Conservation (phyloP, 176 grass and related monocot species). For the Cenchrus americanus region DNA sequence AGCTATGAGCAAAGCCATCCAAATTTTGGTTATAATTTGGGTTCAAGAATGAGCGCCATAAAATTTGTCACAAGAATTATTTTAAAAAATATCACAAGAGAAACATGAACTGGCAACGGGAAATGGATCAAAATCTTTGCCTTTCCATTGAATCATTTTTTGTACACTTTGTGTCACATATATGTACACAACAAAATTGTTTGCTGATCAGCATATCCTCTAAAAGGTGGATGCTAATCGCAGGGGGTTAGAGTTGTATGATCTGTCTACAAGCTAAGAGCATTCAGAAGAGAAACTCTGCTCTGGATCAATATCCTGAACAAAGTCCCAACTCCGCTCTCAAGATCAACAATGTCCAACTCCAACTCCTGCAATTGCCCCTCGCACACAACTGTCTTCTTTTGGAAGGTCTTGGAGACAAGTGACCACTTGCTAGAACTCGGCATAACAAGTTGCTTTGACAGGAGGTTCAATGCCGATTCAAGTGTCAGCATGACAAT, state of each 20-base stretch:
- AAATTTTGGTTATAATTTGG: no score
- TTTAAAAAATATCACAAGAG: no score
- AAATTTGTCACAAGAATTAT: no score
- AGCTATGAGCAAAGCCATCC: no score
- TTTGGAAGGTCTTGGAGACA: slow-evolving; percentile 8
- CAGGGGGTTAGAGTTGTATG: neutral
- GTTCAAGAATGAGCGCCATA: no score
- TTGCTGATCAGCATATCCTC: neutral
- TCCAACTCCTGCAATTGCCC: slow-evolving; percentile 29
- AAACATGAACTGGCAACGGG: neutral
- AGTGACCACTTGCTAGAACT: slow-evolving; percentile 29
- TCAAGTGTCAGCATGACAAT: neutral
- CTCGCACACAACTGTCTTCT: neutral
- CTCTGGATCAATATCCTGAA: slow-evolving; percentile 39
- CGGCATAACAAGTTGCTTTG: neutral
- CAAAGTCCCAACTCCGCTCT: slow-evolving; percentile 28
- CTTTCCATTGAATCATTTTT: slow-evolving; percentile 5
- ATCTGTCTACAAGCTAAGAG: slow-evolving; percentile 41
- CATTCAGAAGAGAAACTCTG: slow-evolving; percentile 46
- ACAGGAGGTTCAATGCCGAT: slow-evolving; percentile 4
- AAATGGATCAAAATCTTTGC: slow-evolving; percentile 40
- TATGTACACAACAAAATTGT: slow-evolving; percentile 19
- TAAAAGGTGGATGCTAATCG: slow-evolving; percentile 21
- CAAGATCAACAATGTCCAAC: slow-evolving; percentile 30
- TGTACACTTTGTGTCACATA: slow-evolving; percentile 1